Evolutionary conservation across 345 rosid species (phyloP).

Genomic region (Ricinus communis): DNA sequence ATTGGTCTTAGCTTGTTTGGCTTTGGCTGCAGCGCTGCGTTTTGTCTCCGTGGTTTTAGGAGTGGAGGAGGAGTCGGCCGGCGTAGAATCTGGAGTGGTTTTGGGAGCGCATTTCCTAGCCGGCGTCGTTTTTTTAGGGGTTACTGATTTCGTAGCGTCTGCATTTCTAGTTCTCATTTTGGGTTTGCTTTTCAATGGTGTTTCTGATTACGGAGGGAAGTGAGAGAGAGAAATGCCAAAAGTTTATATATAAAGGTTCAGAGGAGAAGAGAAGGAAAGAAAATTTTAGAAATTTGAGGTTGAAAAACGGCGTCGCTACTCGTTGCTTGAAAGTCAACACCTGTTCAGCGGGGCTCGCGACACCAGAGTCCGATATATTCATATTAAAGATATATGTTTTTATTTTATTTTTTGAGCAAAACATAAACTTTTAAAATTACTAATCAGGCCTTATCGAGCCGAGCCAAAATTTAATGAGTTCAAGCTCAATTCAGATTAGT

Average conservation of each 20-base stretch:
- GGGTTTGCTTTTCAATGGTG: neutral
- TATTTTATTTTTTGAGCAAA: too few relatives aligned
- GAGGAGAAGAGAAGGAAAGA: neutral
- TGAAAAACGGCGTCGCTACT: neutral
- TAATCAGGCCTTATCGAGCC: too few relatives aligned
- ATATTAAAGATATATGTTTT: too few relatives aligned
- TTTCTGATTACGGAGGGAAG: neutral
- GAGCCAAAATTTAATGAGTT: too few relatives aligned
- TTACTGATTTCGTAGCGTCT: conserved; percentile 22
- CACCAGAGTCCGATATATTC: too few relatives aligned
- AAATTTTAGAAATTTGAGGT: neutral
- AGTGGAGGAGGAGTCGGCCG: conserved; percentile 14
- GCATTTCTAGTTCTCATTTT: conserved; percentile 42
- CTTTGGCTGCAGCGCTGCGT: conserved; percentile 27
- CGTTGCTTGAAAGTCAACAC: too few relatives aligned
- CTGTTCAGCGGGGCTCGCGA: too few relatives aligned
- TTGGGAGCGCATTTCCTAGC: conserved; percentile 30
- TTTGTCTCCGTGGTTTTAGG: conserved; percentile 22
- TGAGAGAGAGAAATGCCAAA: too few relatives aligned
- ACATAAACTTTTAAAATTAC: too few relatives aligned
- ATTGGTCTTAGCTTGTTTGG: conserved; percentile 21
- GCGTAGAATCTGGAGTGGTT: neutral
- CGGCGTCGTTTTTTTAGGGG: conserved; percentile 37
- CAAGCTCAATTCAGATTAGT: too few relatives aligned
- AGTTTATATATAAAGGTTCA: too few relatives aligned